phyloP scores from a whole-genome alignment of 2,329 filamentous ascomycete species.

The Podosphaera xanthii region DNA sequence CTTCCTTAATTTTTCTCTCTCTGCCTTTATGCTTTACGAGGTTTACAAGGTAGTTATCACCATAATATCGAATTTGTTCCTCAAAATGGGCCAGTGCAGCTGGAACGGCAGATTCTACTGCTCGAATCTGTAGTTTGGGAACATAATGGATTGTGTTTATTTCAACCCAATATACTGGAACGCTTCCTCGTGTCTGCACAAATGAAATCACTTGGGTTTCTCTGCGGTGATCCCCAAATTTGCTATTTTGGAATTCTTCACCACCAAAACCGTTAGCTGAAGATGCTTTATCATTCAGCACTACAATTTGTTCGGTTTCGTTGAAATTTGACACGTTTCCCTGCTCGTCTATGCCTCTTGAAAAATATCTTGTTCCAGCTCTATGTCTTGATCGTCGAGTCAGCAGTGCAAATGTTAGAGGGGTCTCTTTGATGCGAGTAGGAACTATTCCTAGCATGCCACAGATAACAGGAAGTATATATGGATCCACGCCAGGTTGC shows the following conservation, averaged over 20 bases:
- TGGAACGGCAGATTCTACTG: conserved; percentile 54
- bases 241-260: conserved; percentile 51
- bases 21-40: conserved; percentile 90
- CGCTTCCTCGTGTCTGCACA: conserved; percentile 87
- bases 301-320: conserved; percentile 82
- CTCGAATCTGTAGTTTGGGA: conserved; percentile 70
- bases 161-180: conserved; percentile 90
- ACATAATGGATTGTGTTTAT: conserved; percentile 84
- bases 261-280: conserved; percentile 63
- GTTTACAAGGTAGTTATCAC: conserved; percentile 93
- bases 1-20: conserved; percentile 71
- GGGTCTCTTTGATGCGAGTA: conserved; percentile 64
- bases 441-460: conserved; percentile 84
- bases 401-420: conserved; percentile 68
- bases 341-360: conserved; percentile 75
- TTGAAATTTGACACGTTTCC: conserved; percentile 98
- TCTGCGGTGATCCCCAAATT: conserved; percentile 34
- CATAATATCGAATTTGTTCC: conserved; percentile 82
- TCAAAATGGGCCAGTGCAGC: conserved; percentile 75
- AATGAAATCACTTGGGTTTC: conserved; percentile 85
- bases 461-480: conserved; percentile 85
- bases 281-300: conserved; percentile 61
- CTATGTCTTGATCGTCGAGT: conserved; percentile 73
- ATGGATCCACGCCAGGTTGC: conserved; percentile 65
- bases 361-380: conserved; percentile 84